phyloP scores from a whole-genome alignment of 2,329 filamentous ascomycete species.

The Cladosporium colombiae region DNA sequence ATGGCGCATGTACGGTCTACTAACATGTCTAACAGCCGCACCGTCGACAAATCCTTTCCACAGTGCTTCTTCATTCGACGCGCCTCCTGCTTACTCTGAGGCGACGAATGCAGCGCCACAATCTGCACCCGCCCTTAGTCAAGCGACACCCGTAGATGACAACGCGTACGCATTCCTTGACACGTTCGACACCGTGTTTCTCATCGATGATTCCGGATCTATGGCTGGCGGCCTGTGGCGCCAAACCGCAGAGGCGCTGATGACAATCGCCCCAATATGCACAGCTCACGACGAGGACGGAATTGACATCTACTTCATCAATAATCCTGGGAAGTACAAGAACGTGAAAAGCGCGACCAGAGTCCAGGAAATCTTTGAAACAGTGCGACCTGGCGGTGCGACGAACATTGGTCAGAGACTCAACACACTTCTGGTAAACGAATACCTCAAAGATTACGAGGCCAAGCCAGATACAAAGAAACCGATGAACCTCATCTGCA shows the following conservation, averaged over 20 bases:
- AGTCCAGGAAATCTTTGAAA: conserved; percentile 70
- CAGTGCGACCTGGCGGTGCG: conserved; percentile 62
- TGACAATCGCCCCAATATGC: conserved; percentile 78
- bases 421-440: conserved; percentile 65
- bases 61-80: conserved; percentile 23
- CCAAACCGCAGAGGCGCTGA: conserved; percentile 70
- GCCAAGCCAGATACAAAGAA: conserved; percentile 56
- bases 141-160: conserved; percentile 46
- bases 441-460: conserved; percentile 66
- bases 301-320: conserved; percentile 89
- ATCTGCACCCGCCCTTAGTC: conserved; percentile 24
- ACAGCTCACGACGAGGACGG: conserved; percentile 77
- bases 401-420: conserved; percentile 78
- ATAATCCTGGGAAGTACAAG: conserved; percentile 65
- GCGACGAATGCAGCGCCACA: conserved; percentile 42
- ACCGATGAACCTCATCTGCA: conserved; percentile 86
- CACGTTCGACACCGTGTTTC: conserved; percentile 81
- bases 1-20: background rate
- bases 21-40: background rate
- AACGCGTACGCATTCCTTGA: conserved; percentile 75
- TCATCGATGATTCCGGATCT: conserved; percentile 89
- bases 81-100: conserved; percentile 44
- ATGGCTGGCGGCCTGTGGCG: conserved; percentile 79
- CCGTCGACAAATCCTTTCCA: background rate
- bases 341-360: conserved; percentile 60